Base-by-base conservation (phyloP, 805 yeast genomes). In the Starmerella kuoi region DNA sequence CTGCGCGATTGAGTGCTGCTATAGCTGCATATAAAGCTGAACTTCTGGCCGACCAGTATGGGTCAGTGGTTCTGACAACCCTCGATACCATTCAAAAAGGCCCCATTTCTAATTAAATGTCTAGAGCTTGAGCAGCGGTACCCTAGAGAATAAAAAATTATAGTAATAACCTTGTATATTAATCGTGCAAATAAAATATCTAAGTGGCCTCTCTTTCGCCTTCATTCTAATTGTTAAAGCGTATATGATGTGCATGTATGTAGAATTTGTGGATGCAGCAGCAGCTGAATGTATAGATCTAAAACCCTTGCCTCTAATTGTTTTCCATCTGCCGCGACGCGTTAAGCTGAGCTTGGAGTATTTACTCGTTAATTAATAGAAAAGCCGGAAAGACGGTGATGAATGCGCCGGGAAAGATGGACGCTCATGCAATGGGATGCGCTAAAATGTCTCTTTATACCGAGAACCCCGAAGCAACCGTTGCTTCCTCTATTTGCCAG, bases 1-100 rank as follows among this genome's bases (percentile, higher is more conserved):
- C 54, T 4, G n/a, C 41, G 5, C 41, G 49, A 11, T 40, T 51
- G 11, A 19, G 32, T 14, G 34, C 39, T 1, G 49, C 53, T 7
- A 14, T 50, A 2, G 40, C 40, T 17, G 42, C 50, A 7, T 39
- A 30, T 19, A 31, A 34, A 12, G 5, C 31, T 1, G 44, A 30
- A 9, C 34, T 50, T 17, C 4, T 9, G 12, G 19, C 17, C 12
- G 26, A 41, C 21, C 21, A 17, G 22, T 18, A 37, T 17, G 53
- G 45, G 3, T n/a, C n/a, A 15, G 12, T 11, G 7, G 46, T 49
- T 7, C 22, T 43, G 8, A 9, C 25, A 11, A 35, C 31, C 5
- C 42, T 48, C 5, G 45, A 38, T 2, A 33, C 3, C 8, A 26
- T 22, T 2, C 33, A 36, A 15, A 15, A 17, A 15, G 37, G 7